Percentiles rank a stretch among this genome's conserved stretches.
Evolutionary conservation across 441 rosid species (phyloP).

Genomic region (Omphalea diandra): DNA sequence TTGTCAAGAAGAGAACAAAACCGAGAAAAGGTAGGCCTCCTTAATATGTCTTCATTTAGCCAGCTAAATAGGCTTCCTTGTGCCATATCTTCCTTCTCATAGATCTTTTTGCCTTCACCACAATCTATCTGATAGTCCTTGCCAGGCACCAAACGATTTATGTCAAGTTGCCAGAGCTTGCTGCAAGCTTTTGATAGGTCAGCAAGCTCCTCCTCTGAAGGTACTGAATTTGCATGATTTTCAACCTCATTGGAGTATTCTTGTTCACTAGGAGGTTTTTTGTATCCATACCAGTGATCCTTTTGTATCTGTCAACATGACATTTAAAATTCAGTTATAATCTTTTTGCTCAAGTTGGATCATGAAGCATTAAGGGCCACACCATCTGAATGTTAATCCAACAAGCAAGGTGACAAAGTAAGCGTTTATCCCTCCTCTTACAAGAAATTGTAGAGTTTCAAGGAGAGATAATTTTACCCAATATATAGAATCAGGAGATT

Average conservation of each 20-base stretch:
- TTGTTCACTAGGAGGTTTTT: constrained; percentile 69
- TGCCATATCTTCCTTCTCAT: constrained; percentile 71
- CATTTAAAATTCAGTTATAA: constrained; percentile 11
- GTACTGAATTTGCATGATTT: constrained; percentile 38
- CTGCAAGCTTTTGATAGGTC: constrained; percentile 79
- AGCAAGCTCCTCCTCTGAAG: constrained; percentile 68
- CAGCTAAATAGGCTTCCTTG: constrained; percentile 65
- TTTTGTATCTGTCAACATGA: constrained; percentile 48
- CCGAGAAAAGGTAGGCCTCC: constrained; percentile 74
- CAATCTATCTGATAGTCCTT: constrained; percentile 84
- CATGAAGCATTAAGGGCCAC: background rate
- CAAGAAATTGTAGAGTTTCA: background rate
- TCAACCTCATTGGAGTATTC: constrained; percentile 59
- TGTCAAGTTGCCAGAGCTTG: constrained; percentile 89
- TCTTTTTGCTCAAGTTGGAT: background rate
- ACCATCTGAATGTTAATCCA: background rate
- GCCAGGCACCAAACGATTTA: constrained; percentile 73
- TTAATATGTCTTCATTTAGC: constrained; percentile 61
- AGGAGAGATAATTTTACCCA: background rate
- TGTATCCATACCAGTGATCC: constrained; percentile 78
- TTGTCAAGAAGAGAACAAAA: constrained; percentile 92
- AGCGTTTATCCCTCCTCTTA: background rate
- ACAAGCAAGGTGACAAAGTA: background rate
- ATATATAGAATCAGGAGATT: background rate
- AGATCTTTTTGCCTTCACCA: constrained; percentile 88